phyloP scores from a whole-genome alignment of 1,284 basidiomycete genomes.

The Rhodofomes roseus region DNA sequence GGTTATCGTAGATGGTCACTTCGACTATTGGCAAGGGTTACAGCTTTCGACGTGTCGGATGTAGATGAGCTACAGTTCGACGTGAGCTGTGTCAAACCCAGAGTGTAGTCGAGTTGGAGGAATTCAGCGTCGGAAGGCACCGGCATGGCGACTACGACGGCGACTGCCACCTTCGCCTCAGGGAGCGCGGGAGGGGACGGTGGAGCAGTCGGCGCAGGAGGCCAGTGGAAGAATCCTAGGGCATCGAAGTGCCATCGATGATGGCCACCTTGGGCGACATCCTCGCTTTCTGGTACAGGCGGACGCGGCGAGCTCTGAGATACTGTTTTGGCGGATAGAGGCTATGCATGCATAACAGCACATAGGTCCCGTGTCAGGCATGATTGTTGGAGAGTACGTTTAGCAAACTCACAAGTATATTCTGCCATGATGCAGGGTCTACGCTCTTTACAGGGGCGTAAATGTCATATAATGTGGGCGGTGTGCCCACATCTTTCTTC shows the following conservation, averaged over 20 bases:
- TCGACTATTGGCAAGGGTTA: background rate
- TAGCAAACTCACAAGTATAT: conserved; percentile 17
- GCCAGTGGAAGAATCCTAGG: conserved; percentile 1
- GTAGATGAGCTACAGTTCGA: background rate
- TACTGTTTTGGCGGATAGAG: background rate
- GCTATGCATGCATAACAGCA: conserved; percentile 6
- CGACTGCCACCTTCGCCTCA: conserved; percentile 5
- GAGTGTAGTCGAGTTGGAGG: background rate
- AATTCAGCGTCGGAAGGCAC: background rate
- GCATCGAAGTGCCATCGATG: background rate
- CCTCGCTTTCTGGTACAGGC: background rate
- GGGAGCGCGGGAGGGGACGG: background rate
- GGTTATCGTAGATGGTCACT: no score
- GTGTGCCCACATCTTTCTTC: conserved; percentile 11
- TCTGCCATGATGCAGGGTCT: conserved; percentile 7
- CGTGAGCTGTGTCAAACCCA: background rate
- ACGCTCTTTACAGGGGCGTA: background rate
- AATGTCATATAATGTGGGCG: conserved; percentile 23
- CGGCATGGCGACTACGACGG: conserved; percentile 22
- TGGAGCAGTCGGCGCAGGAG: background rate
- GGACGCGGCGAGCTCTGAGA: background rate
- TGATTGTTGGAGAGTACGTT: background rate
- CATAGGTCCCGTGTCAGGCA: background rate
- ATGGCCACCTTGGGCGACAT: background rate
- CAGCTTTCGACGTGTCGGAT: background rate